phyloP scores from a whole-genome alignment of 345 rosid genomes.

The Syzygium jambos region DNA sequence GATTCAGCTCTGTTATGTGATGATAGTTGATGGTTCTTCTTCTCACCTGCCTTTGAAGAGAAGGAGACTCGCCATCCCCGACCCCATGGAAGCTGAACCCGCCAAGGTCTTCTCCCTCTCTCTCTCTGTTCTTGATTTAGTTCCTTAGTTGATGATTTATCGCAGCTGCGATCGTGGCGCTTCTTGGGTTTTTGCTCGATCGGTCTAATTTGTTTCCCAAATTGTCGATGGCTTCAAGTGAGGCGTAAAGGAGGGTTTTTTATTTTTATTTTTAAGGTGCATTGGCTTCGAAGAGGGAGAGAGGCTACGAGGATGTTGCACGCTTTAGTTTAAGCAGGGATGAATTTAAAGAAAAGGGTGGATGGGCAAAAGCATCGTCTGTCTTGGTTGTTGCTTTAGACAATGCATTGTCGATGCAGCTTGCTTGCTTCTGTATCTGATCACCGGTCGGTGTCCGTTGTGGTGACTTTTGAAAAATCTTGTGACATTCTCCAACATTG shows the following conservation, averaged over 20 bases:
- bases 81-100: constrained; percentile 71
- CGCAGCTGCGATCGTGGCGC: neutral
- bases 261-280: neutral
- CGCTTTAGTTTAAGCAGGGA: neutral
- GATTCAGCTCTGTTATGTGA: constrained; percentile 4
- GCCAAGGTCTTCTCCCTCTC: constrained; percentile 33
- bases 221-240: neutral
- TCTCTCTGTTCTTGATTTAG: neutral
- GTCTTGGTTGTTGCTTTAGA: neutral
- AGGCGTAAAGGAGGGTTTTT: neutral
- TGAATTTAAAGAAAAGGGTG: neutral
- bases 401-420: neutral
- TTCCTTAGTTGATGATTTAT: neutral
- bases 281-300: neutral
- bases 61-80: constrained; percentile 41
- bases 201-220: neutral
- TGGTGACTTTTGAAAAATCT: neutral
- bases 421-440: neutral
- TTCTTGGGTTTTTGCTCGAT: neutral
- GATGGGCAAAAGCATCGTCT: neutral
- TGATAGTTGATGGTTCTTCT: constrained; percentile 48
- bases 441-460: neutral
- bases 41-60: constrained; percentile 48
- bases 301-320: neutral
- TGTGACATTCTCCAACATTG: neutral